Evolutionary conservation across 768 basidiomycete species (phyloP).

Genomic region (Hysterangium stoloniferum): DNA sequence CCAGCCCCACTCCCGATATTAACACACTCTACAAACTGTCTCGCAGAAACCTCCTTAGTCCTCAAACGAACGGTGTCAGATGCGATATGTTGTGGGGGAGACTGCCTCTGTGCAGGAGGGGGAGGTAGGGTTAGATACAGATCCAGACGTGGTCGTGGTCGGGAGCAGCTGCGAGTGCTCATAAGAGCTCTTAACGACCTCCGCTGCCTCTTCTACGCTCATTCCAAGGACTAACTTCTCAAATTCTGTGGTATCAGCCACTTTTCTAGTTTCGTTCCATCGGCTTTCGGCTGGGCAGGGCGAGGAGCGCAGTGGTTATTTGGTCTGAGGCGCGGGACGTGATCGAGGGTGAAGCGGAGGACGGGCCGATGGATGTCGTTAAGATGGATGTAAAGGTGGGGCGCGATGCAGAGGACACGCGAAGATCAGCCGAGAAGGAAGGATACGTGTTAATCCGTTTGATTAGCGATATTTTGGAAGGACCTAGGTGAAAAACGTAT

Average conservation of each 20-base stretch:
- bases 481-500: too few relatives aligned
- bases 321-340: slow-evolving; percentile 37
- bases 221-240: slow-evolving; percentile 52
- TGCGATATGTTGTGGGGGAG: slow-evolving; percentile 30
- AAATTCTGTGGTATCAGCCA: slow-evolving; percentile 27
- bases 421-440: too few relatives aligned
- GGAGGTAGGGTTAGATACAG: background rate
- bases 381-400: too few relatives aligned
- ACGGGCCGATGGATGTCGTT: too few relatives aligned
- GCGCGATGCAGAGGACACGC: too few relatives aligned
- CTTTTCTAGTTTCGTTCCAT: slow-evolving; percentile 32
- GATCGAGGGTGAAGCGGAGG: slow-evolving; percentile 32
- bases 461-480: too few relatives aligned
- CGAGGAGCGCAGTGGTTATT: slow-evolving; percentile 49
- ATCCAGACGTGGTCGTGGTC: slow-evolving; percentile 13
- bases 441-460: slow-evolving; percentile 55
- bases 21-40: too few relatives aligned
- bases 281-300: slow-evolving; percentile 39
- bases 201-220: slow-evolving; percentile 45
- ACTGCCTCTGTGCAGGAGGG: too few relatives aligned
- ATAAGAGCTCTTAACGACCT: slow-evolving; percentile 18
- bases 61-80: slow-evolving; percentile 41
- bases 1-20: too few relatives aligned
- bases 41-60: slow-evolving; percentile 43
- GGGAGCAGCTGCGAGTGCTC: background rate